A percentile compares a stretch with the other conserved stretches of the same genome.
These are phyloP conservation scores for Mucor saturninus DNA, from an alignment of 371 early-diverging fungal genomes.

Conservation along the genomic window DNA sequence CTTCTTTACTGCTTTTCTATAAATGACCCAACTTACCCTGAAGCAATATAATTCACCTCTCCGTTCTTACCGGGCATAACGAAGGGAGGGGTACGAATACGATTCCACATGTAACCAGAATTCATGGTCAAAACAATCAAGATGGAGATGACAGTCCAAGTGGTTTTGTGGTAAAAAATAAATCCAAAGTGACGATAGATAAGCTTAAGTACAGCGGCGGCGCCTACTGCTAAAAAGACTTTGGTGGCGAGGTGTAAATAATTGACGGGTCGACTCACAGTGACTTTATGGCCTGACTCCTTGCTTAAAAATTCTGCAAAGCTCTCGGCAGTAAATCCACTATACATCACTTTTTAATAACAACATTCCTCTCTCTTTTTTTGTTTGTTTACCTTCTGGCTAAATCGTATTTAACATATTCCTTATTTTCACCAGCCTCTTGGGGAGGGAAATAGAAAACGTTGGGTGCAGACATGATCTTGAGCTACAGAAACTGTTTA, in stretches of 20 bases:
- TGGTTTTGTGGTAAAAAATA: slow-evolving; percentile 59
- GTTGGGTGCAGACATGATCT: slow-evolving; percentile 71
- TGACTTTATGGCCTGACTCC: slow-evolving; percentile 46
- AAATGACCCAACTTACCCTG: slow-evolving; percentile 34
- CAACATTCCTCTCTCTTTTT: background rate
- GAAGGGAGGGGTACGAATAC: slow-evolving; percentile 80
- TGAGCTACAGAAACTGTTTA: slow-evolving; percentile 39
- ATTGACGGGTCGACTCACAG: slow-evolving; percentile 54
- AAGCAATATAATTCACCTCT: slow-evolving; percentile 67
- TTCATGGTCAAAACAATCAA: slow-evolving; percentile 74
- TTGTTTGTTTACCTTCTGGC: slow-evolving; percentile 11
- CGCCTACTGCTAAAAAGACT: slow-evolving; percentile 45
- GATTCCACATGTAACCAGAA: slow-evolving; percentile 91
- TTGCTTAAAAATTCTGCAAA: slow-evolving; percentile 66
- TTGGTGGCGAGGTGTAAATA: slow-evolving; percentile 48
- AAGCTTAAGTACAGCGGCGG: slow-evolving; percentile 43
- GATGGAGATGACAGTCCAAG: slow-evolving; percentile 64
- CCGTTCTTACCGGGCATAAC: slow-evolving; percentile 63
- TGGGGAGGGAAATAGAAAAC: slow-evolving; percentile 77
- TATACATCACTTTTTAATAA: slow-evolving; percentile 20
- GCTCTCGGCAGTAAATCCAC: slow-evolving; percentile 72
- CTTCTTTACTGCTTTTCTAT: background rate
- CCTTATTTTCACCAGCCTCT: slow-evolving; percentile 53
- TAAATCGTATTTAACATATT: slow-evolving; percentile 52
- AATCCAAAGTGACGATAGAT: slow-evolving; percentile 54